Evolutionary conservation across 2,329 filamentous ascomycete genomes (phyloP).

Genomic region (Sarocladium strictum): DNA sequence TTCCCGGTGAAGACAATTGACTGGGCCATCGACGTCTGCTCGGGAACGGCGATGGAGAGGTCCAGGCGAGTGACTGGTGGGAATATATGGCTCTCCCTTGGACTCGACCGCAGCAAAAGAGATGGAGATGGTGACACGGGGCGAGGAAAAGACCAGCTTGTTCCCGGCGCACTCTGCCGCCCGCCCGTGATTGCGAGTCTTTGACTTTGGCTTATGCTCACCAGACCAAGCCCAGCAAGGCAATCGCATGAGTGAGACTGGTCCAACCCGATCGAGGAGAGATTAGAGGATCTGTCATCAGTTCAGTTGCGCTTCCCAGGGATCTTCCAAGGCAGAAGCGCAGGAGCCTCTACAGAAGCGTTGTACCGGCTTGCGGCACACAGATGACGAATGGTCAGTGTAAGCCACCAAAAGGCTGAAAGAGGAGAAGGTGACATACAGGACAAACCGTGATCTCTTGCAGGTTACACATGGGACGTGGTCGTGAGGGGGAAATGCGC

Average conservation of each 20-base stretch:
- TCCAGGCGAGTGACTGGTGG: not conserved
- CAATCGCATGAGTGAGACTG: no score
- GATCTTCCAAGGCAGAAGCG: not conserved
- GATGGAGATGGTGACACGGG: not conserved
- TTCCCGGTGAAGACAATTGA: not conserved
- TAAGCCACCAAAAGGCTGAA: not conserved
- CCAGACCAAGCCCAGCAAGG: no score
- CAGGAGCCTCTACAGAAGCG: not conserved
- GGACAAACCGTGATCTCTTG: not conserved
- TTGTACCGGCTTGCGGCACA: not conserved
- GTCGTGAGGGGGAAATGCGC: not conserved
- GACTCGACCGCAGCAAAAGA: not conserved
- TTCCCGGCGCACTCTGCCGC: not conserved
- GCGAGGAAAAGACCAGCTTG: not conserved
- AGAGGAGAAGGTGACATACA: not conserved
- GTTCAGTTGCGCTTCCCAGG: no score
- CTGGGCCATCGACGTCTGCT: not conserved
- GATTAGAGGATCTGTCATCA: no score
- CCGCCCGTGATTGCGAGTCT: not conserved
- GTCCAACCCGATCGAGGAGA: no score
- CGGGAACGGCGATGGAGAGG: not conserved
- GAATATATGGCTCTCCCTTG: not conserved
- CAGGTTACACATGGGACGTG: not conserved
- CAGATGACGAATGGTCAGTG: not conserved
- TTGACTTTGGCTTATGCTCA: not conserved